Percentiles rank a stretch among this genome's conserved stretches.
Conservation (phyloP, 371 early-diverging fungal species). For the Lichtheimia ornata region DNA sequence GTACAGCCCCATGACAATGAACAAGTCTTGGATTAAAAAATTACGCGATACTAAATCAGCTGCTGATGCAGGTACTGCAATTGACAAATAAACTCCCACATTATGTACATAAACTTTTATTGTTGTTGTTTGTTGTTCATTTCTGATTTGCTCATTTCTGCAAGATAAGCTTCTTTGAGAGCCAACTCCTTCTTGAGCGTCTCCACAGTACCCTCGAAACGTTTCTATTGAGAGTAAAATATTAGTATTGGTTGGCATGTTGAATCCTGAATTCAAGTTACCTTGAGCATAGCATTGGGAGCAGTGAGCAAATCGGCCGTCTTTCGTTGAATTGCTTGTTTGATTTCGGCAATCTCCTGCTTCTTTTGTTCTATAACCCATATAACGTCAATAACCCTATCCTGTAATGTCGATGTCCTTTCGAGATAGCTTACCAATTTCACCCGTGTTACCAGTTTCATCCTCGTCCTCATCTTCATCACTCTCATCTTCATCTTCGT, state of each 20-base stretch:
- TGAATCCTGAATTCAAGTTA: constrained; percentile 8
- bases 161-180: constrained; percentile 46
- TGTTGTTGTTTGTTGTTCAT: constrained; percentile 4
- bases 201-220: constrained; percentile 45
- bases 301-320: constrained; percentile 40
- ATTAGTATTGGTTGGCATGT: not conserved
- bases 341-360: constrained; percentile 53
- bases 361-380: constrained; percentile 43
- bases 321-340: constrained; percentile 49
- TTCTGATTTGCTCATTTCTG: constrained; percentile 37
- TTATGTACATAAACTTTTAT: not conserved
- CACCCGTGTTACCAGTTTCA: constrained; percentile 37
- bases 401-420: not conserved
- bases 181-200: constrained; percentile 45
- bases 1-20: constrained; percentile 21
- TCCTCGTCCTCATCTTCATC: constrained; percentile 49
- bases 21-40: constrained; percentile 17
- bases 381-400: not conserved
- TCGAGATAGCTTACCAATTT: constrained; percentile 31
- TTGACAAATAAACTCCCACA: not conserved
- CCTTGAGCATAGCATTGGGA: constrained; percentile 54
- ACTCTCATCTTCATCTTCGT: constrained; percentile 44
- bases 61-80: constrained; percentile 11
- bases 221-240: constrained; percentile 29
- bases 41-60: constrained; percentile 7